These are phyloP conservation scores for Rhodotorula kratochvilovae DNA, from an alignment of 768 basidiomycete species.

Conservation along the genomic window DNA sequence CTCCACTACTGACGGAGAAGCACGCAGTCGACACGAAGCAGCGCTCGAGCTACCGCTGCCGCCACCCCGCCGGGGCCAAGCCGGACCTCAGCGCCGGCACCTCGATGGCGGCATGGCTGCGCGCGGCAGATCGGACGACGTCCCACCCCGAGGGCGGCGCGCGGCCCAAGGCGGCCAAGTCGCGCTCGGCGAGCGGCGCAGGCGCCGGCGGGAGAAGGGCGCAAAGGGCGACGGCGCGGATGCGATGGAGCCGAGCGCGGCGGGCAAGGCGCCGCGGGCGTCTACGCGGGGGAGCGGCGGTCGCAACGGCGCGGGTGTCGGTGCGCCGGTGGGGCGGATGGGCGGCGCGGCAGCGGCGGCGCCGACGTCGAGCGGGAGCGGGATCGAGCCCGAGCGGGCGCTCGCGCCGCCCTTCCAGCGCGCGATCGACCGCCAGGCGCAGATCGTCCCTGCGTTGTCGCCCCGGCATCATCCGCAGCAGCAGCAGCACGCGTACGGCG, in stretches of 20 bases:
- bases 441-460: conserved; percentile 19
- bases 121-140: neutral
- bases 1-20: too few relatives aligned
- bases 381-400: conserved; percentile 10
- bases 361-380: neutral
- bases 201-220: neutral
- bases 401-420: conserved; percentile 38
- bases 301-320: neutral
- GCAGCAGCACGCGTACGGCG: neutral
- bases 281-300: neutral
- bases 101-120: neutral
- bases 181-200: neutral
- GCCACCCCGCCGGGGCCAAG: conserved; percentile 13
- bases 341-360: neutral
- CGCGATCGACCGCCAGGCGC: conserved; percentile 17
- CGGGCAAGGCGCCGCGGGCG: neutral
- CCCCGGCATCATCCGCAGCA: neutral
- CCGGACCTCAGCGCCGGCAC: conserved; percentile 10
- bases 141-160: neutral
- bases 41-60: conserved; percentile 32
- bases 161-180: conserved; percentile 1
- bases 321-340: neutral
- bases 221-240: neutral
- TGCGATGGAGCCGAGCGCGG: neutral
- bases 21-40: conserved; percentile 22